These are phyloP conservation scores for Plectranthus barbatus DNA, from an alignment of 257 asterid genomes.

Conservation along the genomic window DNA sequence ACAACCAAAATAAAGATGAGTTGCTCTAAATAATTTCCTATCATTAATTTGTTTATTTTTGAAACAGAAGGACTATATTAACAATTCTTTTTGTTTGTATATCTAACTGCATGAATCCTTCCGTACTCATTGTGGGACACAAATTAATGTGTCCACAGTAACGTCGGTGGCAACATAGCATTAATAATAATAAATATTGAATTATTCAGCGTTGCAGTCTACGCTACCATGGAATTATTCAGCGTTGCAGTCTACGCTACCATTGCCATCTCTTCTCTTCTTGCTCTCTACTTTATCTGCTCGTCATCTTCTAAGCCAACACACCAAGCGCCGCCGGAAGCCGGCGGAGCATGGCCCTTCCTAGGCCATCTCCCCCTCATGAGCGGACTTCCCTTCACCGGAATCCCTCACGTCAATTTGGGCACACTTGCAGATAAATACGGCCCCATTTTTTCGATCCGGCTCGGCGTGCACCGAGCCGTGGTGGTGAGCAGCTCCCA, in stretches of 20 bases:
- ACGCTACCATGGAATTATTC: too few species aligned
- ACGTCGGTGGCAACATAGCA: too few species aligned
- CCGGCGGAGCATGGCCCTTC: slow-evolving; percentile 7
- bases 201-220: too few species aligned
- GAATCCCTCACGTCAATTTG: background rate
- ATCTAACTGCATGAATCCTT: too few species aligned
- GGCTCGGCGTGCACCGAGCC: background rate
- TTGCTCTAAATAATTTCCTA: too few species aligned
- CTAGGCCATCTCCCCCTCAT: slow-evolving; percentile 14
- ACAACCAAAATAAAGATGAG: too few species aligned
- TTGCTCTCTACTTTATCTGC: background rate
- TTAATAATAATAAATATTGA: too few species aligned
- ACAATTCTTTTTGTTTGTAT: too few species aligned
- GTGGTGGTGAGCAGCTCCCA: slow-evolving; percentile 12
- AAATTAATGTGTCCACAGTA: too few species aligned
- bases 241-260: background rate
- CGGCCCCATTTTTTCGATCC: background rate
- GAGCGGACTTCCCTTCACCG: background rate
- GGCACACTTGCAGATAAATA: background rate
- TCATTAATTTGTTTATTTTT: too few species aligned
- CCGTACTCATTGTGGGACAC: too few species aligned
- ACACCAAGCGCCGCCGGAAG: background rate
- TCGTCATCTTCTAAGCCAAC: background rate
- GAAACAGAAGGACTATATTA: too few species aligned
- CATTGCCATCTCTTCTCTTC: background rate